Base-by-base conservation (phyloP, 75 land plant species). In the Adiantum capillusveneris region DNA sequence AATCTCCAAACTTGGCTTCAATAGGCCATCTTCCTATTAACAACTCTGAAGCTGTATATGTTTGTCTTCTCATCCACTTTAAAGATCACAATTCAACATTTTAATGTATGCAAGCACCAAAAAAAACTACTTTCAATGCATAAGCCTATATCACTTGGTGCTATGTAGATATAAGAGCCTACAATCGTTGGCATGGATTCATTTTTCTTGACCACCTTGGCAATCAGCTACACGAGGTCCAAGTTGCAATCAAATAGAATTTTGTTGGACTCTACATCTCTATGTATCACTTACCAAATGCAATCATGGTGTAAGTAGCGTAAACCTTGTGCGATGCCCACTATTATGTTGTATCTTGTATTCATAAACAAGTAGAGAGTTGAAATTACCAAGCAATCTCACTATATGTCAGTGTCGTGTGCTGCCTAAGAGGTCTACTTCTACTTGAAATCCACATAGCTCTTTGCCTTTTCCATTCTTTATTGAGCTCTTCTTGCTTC, bases 191-290 rank as follows among this genome's bases (percentile, higher is more conserved):
- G 67, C 46, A 75, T 74, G 6, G 57, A 45, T 34, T 34, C 37
- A 9, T 34, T 34, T 34, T 9, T 34, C 37, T 34, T 9, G 3
- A 34, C 9, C 51, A 89, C 67, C 78, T 90, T 87, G 7, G 99
- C 92, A 95, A 63, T 90, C 97, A 0, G 99, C 95, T 12, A 89
- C 82, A 9, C 95, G 43, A 6, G 95, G 90, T 89, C 95, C 95
- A 89, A 82, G 31, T 83, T 81, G 6, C 46, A 73, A 59, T 89
- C 95, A 27, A 89, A 60, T 21, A 89, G 53, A 1, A 89, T 86
- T 39, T 89, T 89, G 58, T 86, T 80, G 9, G 95, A 83, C 65
- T 89, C 86, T 24, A 89, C 67, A 56, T 89, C 95, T 18, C 95
- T 77, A 52, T 89, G 95, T n/a, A 89, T 80, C 44, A 89, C 78